Conservation (phyloP, 2,329 filamentous ascomycete genomes). For the Diplodia intermedia region DNA sequence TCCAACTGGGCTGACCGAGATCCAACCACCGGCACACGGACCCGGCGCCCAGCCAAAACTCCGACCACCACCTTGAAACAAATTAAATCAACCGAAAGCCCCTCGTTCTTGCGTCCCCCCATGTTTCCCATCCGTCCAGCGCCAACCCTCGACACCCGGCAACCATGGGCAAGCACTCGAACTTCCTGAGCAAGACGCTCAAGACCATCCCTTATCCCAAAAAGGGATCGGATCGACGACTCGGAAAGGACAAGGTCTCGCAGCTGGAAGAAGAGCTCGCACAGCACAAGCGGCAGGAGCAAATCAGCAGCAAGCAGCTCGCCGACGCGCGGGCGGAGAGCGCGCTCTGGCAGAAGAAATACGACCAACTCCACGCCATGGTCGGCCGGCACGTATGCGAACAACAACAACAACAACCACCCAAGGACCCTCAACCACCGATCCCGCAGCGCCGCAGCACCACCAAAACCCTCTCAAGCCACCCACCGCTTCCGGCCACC, state of each 20-base stretch:
- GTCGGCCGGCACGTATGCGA: neutral
- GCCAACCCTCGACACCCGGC: neutral
- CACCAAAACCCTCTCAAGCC: too few species aligned
- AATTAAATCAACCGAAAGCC: neutral
- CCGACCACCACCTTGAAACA: neutral
- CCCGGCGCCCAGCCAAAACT: neutral
- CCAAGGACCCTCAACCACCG: neutral
- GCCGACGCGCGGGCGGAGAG: neutral
- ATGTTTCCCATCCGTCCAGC: neutral
- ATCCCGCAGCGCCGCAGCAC: neutral
- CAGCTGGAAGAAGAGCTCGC: neutral
- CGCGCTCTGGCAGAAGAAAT: neutral
- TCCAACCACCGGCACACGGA: neutral
- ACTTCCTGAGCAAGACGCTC: slow-evolving; percentile 17
- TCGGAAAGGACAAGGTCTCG: neutral
- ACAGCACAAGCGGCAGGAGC: neutral
- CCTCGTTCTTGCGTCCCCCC: neutral
- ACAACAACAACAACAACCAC: neutral
- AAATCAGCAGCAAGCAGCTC: neutral
- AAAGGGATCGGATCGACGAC: neutral
- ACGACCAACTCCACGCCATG: neutral
- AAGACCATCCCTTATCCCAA: neutral
- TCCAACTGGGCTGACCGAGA: slow-evolving; percentile 13
- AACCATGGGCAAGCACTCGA: neutral
- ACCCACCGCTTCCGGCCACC: too few species aligned